Conservation (phyloP, 345 rosid genomes). For the Syzygium aqueum region DNA sequence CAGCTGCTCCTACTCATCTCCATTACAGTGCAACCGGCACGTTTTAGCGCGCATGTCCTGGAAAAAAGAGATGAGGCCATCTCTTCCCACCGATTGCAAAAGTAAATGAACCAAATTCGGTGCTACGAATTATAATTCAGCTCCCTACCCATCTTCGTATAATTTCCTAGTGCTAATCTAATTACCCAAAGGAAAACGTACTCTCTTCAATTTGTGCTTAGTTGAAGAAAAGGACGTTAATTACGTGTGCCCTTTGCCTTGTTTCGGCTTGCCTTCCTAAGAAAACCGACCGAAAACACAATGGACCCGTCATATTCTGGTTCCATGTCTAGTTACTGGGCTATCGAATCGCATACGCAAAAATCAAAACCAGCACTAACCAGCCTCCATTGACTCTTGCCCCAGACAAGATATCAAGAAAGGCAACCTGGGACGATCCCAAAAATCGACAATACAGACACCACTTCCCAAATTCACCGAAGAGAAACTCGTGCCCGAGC, state of each 20-base stretch:
- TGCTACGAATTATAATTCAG: background rate
- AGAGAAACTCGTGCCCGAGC: background rate
- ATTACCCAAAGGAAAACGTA: background rate
- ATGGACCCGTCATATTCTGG: background rate
- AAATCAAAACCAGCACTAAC: background rate
- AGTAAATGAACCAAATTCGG: background rate
- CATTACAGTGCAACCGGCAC: background rate
- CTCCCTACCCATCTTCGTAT: background rate
- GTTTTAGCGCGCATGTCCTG: background rate
- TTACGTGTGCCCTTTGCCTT: background rate
- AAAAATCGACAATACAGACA: background rate
- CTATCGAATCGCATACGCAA: background rate
- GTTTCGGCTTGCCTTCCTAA: background rate
- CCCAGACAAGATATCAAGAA: background rate
- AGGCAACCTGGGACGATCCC: background rate
- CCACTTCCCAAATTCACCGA: background rate
- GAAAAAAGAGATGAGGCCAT: background rate
- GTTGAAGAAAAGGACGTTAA: background rate
- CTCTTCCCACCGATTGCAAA: background rate
- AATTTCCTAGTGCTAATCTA: background rate
- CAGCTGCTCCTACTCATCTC: background rate
- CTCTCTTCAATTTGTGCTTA: background rate
- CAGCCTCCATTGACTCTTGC: background rate
- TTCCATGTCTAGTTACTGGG: background rate
- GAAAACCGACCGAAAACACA: background rate